A percentile compares a stretch with the other conserved stretches of the same genome.
phyloP scores from a whole-genome alignment of 2,329 filamentous ascomycete genomes.

The Penicillium vulpinum region DNA sequence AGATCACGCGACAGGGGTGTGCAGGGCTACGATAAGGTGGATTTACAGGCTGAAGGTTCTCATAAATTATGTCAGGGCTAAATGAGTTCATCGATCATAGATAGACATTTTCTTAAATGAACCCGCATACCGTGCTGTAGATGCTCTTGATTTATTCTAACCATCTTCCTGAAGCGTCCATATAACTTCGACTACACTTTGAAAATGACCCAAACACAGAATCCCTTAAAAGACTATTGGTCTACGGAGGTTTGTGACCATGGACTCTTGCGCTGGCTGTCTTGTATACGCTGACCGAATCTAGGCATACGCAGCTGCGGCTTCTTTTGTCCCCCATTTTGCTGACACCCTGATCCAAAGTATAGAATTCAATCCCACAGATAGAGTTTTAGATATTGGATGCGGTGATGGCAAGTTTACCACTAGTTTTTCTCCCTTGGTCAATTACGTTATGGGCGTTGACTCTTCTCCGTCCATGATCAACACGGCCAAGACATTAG shows the following conservation, averaged over 20 bases:
- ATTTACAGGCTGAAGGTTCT: not conserved
- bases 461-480: slow-evolving; percentile 11
- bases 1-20: no score
- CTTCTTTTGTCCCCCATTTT: slow-evolving; percentile 13
- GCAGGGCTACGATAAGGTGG: no score
- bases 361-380: slow-evolving; percentile 2
- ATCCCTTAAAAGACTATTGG: slow-evolving; percentile 6
- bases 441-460: slow-evolving; percentile 3
- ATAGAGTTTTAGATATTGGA: slow-evolving; percentile 12
- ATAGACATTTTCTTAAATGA: not conserved
- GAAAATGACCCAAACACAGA: not conserved
- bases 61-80: not conserved
- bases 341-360: slow-evolving; percentile 2
- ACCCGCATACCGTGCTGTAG: not conserved
- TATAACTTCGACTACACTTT: not conserved
- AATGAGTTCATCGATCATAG: not conserved
- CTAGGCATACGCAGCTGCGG: slow-evolving; percentile 7
- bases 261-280: not conserved
- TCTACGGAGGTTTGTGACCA: slow-evolving; percentile 3
- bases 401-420: slow-evolving; percentile 13
- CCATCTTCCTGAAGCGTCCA: not conserved
- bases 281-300: not conserved
- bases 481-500: slow-evolving; percentile 1
- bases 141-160: not conserved
- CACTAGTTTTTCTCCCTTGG: not conserved